A percentile compares a stretch with the other conserved stretches of the same genome.
phyloP scores from a whole-genome alignment of 2,329 filamentous ascomycete genomes.

The Penicillium sp. region DNA sequence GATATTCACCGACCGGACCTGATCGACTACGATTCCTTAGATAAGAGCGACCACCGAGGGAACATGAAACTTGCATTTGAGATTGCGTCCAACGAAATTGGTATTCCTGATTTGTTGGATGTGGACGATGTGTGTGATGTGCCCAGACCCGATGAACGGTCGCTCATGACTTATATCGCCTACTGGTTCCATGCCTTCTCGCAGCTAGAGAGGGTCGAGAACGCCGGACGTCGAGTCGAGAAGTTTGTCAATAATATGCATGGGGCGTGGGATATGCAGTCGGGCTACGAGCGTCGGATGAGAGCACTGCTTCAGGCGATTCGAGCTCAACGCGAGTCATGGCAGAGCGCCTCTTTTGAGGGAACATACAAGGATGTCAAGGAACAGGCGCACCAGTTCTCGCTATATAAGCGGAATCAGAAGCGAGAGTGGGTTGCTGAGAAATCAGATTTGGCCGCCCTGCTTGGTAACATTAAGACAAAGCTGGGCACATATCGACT shows the following conservation, averaged over 20 bases:
- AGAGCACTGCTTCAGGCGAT: conserved; percentile 77
- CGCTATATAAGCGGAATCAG: conserved; percentile 84
- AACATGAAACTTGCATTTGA: conserved; percentile 99
- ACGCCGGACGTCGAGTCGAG: conserved; percentile 91
- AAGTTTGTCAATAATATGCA: conserved; percentile 99
- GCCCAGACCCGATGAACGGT: conserved; percentile 90
- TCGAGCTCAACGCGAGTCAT: conserved; percentile 70
- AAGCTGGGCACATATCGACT: conserved; percentile 95
- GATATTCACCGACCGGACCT: conserved; percentile 97
- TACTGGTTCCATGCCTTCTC: conserved; percentile 99
- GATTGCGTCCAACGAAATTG: conserved; percentile 93
- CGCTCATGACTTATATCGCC: conserved; percentile 98
- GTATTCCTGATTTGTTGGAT: conserved; percentile 92
- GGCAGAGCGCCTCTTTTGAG: conserved; percentile 81
- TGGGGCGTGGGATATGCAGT: conserved; percentile 99
- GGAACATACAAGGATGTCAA: conserved; percentile 94
- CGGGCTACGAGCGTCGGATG: conserved; percentile 91
- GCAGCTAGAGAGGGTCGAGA: conserved; percentile 98
- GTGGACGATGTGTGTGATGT: conserved; percentile 99
- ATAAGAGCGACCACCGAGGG: conserved; percentile 90
- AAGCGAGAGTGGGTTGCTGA: conserved; percentile 97
- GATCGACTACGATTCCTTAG: conserved; percentile 93
- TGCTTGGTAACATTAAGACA: conserved; percentile 98
- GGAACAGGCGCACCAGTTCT: conserved; percentile 78
- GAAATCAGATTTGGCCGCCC: conserved; percentile 90